A percentile compares a stretch with the other conserved stretches of the same genome.
These are phyloP conservation scores for Penicillium expansum DNA, from an alignment of 2,329 filamentous ascomycete species.

Conservation along the genomic window DNA sequence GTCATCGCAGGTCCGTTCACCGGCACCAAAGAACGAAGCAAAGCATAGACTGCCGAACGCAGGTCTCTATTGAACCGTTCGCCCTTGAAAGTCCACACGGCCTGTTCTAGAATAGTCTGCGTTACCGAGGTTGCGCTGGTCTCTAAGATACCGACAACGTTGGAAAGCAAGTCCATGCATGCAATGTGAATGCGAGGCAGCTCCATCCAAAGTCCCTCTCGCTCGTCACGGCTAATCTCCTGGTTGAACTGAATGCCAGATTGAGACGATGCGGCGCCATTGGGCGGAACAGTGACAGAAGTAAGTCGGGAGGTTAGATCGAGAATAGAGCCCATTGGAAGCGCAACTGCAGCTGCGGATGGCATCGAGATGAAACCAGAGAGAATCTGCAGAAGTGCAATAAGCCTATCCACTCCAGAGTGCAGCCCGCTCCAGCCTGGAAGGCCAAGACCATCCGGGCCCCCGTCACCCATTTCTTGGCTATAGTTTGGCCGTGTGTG, in stretches of 20 bases:
- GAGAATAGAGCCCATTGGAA: slow-evolving; percentile 66
- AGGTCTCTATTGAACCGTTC: slow-evolving; percentile 53
- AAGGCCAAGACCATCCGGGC: slow-evolving; percentile 51
- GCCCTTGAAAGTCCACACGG: slow-evolving; percentile 65
- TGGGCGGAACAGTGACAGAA: slow-evolving; percentile 57
- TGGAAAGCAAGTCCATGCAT: slow-evolving; percentile 61
- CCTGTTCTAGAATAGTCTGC: slow-evolving; percentile 66
- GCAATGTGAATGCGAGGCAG: slow-evolving; percentile 73
- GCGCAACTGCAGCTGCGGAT: slow-evolving; percentile 63
- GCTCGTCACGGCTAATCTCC: slow-evolving; percentile 75
- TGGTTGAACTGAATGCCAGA: slow-evolving; percentile 63
- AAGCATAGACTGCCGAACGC: slow-evolving; percentile 59
- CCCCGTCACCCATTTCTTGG: slow-evolving; percentile 37
- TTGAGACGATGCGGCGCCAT: slow-evolving; percentile 39
- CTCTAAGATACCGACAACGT: slow-evolving; percentile 59
- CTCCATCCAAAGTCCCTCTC: slow-evolving; percentile 70
- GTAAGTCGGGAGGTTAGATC: slow-evolving; percentile 70
- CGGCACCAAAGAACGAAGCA: slow-evolving; percentile 58
- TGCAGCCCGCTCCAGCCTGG: slow-evolving; percentile 71
- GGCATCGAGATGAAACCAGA: slow-evolving; percentile 60
- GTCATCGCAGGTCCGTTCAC: slow-evolving; percentile 64
- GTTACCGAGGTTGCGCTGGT: slow-evolving; percentile 58
- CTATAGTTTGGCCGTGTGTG: slow-evolving; percentile 38
- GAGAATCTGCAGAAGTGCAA: slow-evolving; percentile 64
- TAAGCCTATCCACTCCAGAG: slow-evolving; percentile 67